phyloP scores from a whole-genome alignment of 805 yeast genomes.

The Ogataea corticis region DNA sequence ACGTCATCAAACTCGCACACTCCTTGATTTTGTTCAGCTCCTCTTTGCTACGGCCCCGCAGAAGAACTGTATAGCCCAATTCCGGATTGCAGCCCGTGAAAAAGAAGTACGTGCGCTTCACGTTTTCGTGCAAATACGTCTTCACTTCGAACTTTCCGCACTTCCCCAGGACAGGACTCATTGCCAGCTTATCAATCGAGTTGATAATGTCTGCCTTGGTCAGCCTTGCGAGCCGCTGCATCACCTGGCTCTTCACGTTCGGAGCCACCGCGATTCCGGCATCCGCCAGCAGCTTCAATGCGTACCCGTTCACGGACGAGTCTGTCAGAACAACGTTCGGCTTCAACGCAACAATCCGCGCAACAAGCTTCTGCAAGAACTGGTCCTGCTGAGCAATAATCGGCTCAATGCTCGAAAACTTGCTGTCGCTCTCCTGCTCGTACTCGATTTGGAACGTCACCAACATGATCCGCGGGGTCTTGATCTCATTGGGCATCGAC shows the following conservation, averaged over 20 bases:
- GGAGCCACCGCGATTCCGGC: slow-evolving; percentile 81
- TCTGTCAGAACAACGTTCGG: slow-evolving; percentile 83
- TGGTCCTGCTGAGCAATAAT: slow-evolving; percentile 86
- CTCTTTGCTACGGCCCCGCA: slow-evolving; percentile 77
- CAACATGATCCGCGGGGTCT: slow-evolving; percentile 73
- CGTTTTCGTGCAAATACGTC: slow-evolving; percentile 56
- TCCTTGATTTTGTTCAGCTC: slow-evolving; percentile 67
- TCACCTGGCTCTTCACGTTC: slow-evolving; percentile 77
- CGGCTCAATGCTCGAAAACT: slow-evolving; percentile 75
- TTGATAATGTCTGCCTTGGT: slow-evolving; percentile 84
- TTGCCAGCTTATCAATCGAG: slow-evolving; percentile 81
- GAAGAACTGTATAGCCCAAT: slow-evolving; percentile 79
- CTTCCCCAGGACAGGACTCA: slow-evolving; percentile 68
- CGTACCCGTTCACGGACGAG: slow-evolving; percentile 79
- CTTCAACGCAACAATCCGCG: slow-evolving; percentile 68
- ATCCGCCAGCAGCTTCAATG: slow-evolving; percentile 66
- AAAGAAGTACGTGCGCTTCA: slow-evolving; percentile 71
- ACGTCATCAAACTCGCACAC: slow-evolving; percentile 76
- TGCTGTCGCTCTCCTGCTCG: slow-evolving; percentile 47
- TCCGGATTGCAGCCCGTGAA: slow-evolving; percentile 73
- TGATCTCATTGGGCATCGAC: slow-evolving; percentile 66
- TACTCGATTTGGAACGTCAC: slow-evolving; percentile 91
- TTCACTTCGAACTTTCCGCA: slow-evolving; percentile 74
- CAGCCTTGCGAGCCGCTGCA: slow-evolving; percentile 73
- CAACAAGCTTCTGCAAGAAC: slow-evolving; percentile 76